Percentiles rank a stretch among this genome's conserved stretches.
phyloP scores from a whole-genome alignment of 805 yeast species.

The Saturnispora ahearnii region DNA sequence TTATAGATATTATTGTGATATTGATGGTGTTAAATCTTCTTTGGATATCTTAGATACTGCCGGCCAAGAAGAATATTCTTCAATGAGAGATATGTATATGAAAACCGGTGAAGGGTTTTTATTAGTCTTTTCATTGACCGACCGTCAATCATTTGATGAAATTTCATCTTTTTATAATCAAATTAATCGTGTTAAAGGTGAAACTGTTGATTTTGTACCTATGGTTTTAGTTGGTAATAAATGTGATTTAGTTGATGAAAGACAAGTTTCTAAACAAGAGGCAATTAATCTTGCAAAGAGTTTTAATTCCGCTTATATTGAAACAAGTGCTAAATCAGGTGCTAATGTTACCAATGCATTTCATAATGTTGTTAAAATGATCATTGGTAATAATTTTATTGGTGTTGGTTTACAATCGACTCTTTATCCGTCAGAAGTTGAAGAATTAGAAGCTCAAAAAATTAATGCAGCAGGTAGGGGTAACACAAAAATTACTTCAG shows the following conservation, averaged over 20 bases:
- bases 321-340: constrained; percentile 88
- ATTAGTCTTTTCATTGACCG: constrained; percentile 81
- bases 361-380: constrained; percentile 28
- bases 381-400: constrained; percentile 19
- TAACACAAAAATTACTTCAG: not conserved
- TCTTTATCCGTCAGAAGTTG: constrained; percentile 20
- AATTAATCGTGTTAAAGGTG: constrained; percentile 39
- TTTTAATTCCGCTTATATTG: constrained; percentile 69
- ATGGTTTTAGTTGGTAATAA: constrained; percentile 72
- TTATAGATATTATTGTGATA: constrained; percentile 76
- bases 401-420: constrained; percentile 24
- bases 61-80: constrained; percentile 94
- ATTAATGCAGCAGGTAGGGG: not conserved
- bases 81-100: constrained; percentile 92
- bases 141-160: constrained; percentile 78
- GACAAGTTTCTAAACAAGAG: constrained; percentile 55
- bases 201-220: constrained; percentile 56
- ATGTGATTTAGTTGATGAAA: constrained; percentile 52
- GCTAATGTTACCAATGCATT: constrained; percentile 53
- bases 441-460: constrained; percentile 15
- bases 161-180: constrained; percentile 55
- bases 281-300: constrained; percentile 54
- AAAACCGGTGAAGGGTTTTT: constrained; percentile 92
- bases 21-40: constrained; percentile 69
- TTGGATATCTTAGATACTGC: constrained; percentile 94